A percentile compares a stretch with the other conserved stretches of the same genome.
phyloP scores from a whole-genome alignment of 1,139 yeast genomes.

The Candida sojae region DNA sequence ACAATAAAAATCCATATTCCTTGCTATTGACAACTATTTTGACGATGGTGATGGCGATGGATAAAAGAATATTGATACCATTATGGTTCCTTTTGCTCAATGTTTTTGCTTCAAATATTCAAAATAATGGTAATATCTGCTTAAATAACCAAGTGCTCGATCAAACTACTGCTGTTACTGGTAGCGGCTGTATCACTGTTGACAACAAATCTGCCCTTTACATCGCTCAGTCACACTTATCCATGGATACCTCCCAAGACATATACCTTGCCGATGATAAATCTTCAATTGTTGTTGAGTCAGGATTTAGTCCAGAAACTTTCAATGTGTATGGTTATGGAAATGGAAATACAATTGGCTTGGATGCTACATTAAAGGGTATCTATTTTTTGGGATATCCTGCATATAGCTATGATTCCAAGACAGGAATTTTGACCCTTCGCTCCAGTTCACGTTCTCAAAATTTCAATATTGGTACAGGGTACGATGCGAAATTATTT shows the following conservation, averaged over 20 bases:
- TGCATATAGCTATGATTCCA: slow-evolving; percentile 13
- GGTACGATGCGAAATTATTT: slow-evolving; percentile 15
- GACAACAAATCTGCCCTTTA: not conserved
- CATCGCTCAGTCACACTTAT: not conserved
- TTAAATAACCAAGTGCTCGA: not conserved
- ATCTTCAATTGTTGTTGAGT: not conserved
- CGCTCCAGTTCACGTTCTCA: slow-evolving; percentile 9
- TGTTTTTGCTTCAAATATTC: not conserved
- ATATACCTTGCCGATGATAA: not conserved
- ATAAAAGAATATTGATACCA: not conserved
- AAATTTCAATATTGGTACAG: slow-evolving; percentile 23
- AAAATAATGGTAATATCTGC: not conserved
- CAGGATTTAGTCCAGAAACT: not conserved
- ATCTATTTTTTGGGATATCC: not conserved
- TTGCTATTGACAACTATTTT: too few species aligned
- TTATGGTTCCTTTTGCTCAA: too few species aligned
- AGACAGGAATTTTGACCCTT: slow-evolving; percentile 22
- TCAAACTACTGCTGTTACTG: not conserved
- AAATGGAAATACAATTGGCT: slow-evolving; percentile 24
- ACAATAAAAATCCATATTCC: too few species aligned
- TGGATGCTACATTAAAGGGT: slow-evolving; percentile 12
- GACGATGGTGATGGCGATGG: not conserved
- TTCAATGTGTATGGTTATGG: slow-evolving; percentile 31
- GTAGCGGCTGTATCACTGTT: slow-evolving; percentile 12
- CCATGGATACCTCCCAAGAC: not conserved